Percentiles rank a stretch among this genome's conserved stretches.
Evolutionary conservation across 805 yeast species (phyloP).

Genomic region (Metschnikowia corniflorae): DNA sequence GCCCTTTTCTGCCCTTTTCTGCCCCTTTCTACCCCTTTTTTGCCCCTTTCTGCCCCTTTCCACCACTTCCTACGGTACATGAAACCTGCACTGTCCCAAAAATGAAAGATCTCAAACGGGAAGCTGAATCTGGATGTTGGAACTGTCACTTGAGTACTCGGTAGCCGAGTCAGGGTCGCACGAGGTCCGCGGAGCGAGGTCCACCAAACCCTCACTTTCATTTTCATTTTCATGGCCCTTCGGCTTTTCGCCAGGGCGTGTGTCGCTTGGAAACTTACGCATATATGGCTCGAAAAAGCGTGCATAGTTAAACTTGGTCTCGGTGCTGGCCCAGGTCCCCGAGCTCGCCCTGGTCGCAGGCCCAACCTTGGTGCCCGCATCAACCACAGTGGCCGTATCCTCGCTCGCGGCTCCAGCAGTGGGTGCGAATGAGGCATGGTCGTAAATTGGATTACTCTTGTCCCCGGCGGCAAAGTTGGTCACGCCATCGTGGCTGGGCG

Average conservation of each 20-base stretch:
- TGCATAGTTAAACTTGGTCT: constrained; percentile 9
- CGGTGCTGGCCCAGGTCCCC: constrained; percentile 3
- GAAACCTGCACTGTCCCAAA: neutral
- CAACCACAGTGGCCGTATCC: neutral
- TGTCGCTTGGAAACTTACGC: constrained; percentile 4
- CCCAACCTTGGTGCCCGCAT: constrained; percentile 2
- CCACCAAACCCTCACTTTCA: neutral
- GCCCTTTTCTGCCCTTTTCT: neutral
- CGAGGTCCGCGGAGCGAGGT: constrained; percentile 3
- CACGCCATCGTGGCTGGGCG: constrained; percentile 7
- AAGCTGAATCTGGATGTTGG: constrained; percentile 30
- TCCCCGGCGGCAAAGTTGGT: constrained; percentile 3
- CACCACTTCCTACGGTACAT: neutral
- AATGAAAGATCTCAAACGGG: constrained; percentile 13
- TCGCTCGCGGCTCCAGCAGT: neutral
- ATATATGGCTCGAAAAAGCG: constrained; percentile 16
- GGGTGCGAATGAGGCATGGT: neutral
- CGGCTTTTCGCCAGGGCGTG: neutral
- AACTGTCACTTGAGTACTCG: constrained; percentile 22
- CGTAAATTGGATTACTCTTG: constrained; percentile 1
- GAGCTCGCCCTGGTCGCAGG: constrained; percentile 3
- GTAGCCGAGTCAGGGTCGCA: constrained; percentile 10
- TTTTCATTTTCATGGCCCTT: neutral
- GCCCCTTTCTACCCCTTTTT: neutral
- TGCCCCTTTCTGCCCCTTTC: neutral